These are phyloP conservation scores for Artemisia annua DNA, from an alignment of 129 eudicot species.

Conservation along the genomic window DNA sequence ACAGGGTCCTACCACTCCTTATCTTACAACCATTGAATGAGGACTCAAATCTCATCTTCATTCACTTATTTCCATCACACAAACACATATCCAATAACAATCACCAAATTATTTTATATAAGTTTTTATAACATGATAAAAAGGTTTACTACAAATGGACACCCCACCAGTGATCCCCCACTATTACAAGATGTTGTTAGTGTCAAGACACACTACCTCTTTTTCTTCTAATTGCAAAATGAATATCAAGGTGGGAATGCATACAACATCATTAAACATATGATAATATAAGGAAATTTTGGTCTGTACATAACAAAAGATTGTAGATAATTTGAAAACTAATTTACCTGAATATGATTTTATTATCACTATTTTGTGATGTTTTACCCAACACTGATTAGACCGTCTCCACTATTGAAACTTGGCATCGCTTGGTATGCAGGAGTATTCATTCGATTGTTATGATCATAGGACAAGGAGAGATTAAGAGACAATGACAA, in stretches of 20 bases:
- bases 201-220: neutral
- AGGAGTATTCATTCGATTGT: constrained; percentile 35
- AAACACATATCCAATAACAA: neutral
- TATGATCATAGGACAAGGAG: constrained; percentile 48
- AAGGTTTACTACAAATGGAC: constrained; percentile 19
- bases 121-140: neutral
- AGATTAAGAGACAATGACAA: constrained; percentile 51
- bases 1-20: constrained; percentile 36
- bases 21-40: constrained; percentile 33
- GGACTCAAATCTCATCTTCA: constrained; percentile 28
- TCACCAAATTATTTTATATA: constrained; percentile 5
- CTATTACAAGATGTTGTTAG: neutral
- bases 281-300: constrained; percentile 29
- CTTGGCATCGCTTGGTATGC: constrained; percentile 39
- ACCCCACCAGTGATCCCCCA: constrained; percentile 26
- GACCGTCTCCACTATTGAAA: constrained; percentile 55
- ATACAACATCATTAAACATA: constrained; percentile 33
- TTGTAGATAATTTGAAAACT: constrained; percentile 12
- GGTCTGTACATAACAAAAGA: constrained; percentile 56
- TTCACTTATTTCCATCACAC: constrained; percentile 33
- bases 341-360: constrained; percentile 28
- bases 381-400: constrained; percentile 57
- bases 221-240: constrained; percentile 17
- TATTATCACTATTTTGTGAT: constrained; percentile 1
- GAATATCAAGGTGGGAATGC: constrained; percentile 9